A percentile compares a stretch with the other conserved stretches of the same genome.
Evolutionary conservation across 1,284 basidiomycete genomes (phyloP).

Genomic region (Macrocystidia cucumis): DNA sequence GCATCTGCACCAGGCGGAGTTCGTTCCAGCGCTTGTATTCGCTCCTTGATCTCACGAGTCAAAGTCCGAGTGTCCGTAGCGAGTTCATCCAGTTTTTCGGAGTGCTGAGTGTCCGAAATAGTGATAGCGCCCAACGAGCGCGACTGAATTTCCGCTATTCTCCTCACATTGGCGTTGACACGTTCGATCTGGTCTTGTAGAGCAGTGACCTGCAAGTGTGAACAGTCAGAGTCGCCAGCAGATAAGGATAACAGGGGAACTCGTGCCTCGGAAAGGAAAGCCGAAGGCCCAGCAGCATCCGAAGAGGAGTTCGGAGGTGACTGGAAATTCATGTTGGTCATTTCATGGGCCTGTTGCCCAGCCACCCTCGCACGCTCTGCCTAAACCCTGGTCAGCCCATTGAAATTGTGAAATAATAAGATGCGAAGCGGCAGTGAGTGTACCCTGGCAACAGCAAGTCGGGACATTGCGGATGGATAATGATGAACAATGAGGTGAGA

Average conservation of each 20-base stretch:
- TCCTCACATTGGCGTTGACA: constrained; percentile 47
- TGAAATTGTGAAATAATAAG: constrained; percentile 2
- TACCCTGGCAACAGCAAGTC: constrained; percentile 26
- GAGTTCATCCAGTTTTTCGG: constrained; percentile 46
- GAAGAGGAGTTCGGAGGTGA: constrained; percentile 10
- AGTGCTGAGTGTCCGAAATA: constrained; percentile 37
- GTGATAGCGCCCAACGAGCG: constrained; percentile 53
- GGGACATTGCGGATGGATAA: no score
- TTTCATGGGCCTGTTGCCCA: constrained; percentile 14
- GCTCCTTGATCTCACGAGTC: constrained; percentile 54
- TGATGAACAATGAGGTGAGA: constrained; percentile 12
- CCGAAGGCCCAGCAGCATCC: constrained; percentile 12
- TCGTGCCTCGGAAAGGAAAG: constrained; percentile 24
- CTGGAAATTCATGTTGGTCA: constrained; percentile 16
- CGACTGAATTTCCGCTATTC: constrained; percentile 51
- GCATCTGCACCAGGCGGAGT: constrained; percentile 37
- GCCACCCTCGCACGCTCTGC: constrained; percentile 9
- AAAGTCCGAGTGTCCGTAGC: constrained; percentile 56
- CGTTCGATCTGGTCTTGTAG: constrained; percentile 53
- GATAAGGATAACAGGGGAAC: neutral
- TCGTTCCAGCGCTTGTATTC: constrained; percentile 51
- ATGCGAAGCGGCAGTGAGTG: constrained; percentile 5
- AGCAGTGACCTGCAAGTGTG: constrained; percentile 30
- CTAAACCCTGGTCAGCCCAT: constrained; percentile 13
- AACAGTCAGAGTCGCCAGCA: constrained; percentile 2